These are phyloP conservation scores for Gossypium mustelinum DNA, from an alignment of 345 rosid species.

Conservation along the genomic window DNA sequence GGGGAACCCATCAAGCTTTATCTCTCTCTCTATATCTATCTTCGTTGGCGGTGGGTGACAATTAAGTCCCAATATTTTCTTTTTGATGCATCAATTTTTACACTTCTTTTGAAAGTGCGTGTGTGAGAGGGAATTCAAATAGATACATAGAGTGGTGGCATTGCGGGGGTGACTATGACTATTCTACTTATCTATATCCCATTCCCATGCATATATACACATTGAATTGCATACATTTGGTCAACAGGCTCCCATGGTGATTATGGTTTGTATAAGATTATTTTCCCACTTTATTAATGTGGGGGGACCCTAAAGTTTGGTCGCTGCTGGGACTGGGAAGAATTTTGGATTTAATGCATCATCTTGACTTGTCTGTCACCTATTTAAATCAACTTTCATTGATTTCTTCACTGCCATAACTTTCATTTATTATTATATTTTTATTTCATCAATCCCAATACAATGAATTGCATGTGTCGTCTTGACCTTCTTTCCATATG, in stretches of 20 bases:
- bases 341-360: not conserved
- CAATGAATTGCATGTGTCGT: not conserved
- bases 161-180: constrained; percentile 16
- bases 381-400: not conserved
- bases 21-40: constrained; percentile 3
- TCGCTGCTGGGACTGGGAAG: not conserved
- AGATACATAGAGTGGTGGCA: constrained; percentile 5
- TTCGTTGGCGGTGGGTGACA: constrained; percentile 17
- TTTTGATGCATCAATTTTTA: not conserved
- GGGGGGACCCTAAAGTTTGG: constrained; percentile 7
- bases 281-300: constrained; percentile 6
- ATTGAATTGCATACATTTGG: not conserved
- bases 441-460: not conserved
- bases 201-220: not conserved
- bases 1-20: constrained; percentile 26
- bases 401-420: no score
- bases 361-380: not conserved
- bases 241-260: constrained; percentile 11
- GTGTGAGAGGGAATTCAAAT: constrained; percentile 16
- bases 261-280: constrained; percentile 18
- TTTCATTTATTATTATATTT: no score
- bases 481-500: no score
- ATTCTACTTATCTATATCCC: constrained; percentile 16
- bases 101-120: constrained; percentile 9
- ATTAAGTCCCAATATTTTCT: not conserved